A percentile compares a stretch with the other conserved stretches of the same genome.
phyloP scores from a whole-genome alignment of 306 rosid species.

The Malus asiatica region DNA sequence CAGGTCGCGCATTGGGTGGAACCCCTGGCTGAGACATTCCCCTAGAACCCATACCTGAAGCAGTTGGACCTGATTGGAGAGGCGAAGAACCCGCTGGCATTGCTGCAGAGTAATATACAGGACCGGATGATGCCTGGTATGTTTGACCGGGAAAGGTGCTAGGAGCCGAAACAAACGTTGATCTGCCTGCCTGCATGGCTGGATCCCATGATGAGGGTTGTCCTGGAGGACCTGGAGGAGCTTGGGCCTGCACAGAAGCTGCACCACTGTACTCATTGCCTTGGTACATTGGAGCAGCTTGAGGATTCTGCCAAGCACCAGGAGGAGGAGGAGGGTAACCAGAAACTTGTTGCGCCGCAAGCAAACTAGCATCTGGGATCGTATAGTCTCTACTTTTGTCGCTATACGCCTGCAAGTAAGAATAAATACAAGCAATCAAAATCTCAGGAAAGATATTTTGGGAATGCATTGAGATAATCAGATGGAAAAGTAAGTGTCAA shows the following conservation, averaged over 20 bases:
- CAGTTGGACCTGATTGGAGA: conserved; percentile 32
- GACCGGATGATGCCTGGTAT: conserved; percentile 36
- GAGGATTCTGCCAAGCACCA: conserved; percentile 44
- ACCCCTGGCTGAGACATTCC: conserved; percentile 31
- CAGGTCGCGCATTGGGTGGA: conserved; percentile 26
- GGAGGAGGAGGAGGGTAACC: conserved; percentile 29
- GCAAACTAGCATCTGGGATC: conserved; percentile 38
- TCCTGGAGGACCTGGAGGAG: conserved; percentile 53
- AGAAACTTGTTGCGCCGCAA: conserved; percentile 32
- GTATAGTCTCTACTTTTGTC: conserved; percentile 81
- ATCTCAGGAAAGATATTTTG: not conserved
- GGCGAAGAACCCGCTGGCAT: conserved; percentile 51
- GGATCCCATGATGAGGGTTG: conserved; percentile 76
- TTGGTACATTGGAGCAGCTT: conserved; percentile 41
- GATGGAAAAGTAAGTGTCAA: conserved; percentile 42
- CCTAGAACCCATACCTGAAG: conserved; percentile 30
- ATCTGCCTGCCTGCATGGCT: conserved; percentile 40
- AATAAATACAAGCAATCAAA: conserved; percentile 2
- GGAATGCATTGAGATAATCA: conserved; percentile 7
- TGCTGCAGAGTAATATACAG: conserved; percentile 34
- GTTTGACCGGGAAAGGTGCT: conserved; percentile 49
- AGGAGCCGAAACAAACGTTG: conserved; percentile 37
- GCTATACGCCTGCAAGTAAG: conserved; percentile 59
- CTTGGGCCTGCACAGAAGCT: conserved; percentile 40
- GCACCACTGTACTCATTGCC: conserved; percentile 23